A percentile compares a stretch with the other conserved stretches of the same genome.
These are phyloP conservation scores for Anacardium occidentale DNA, from an alignment of 345 rosid species.

Conservation along the genomic window DNA sequence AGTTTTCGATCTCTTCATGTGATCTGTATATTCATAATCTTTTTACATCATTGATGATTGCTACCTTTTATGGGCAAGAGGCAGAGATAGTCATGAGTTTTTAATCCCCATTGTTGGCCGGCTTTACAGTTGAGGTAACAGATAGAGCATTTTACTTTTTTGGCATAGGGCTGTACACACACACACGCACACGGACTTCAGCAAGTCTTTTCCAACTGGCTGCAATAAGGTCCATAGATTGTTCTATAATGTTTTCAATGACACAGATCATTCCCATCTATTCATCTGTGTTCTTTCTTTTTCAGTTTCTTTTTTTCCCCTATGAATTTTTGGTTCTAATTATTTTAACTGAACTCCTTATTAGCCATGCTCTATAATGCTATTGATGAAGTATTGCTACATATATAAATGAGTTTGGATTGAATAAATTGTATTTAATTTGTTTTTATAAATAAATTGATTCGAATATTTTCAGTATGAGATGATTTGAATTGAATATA, in stretches of 20 bases:
- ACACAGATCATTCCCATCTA: background rate
- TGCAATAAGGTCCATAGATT: background rate
- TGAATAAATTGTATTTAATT: too few species aligned
- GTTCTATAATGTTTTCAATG: background rate
- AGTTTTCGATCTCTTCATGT: conserved; percentile 13
- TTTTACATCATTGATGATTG: conserved; percentile 12
- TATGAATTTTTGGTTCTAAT: too few species aligned
- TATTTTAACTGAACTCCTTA: too few species aligned
- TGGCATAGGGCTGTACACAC: conserved; percentile 10
- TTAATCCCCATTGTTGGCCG: conserved; percentile 3
- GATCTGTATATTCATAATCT: conserved; percentile 42
- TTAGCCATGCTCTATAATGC: background rate
- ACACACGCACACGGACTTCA: background rate
- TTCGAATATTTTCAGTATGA: too few species aligned
- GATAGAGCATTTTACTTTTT: background rate
- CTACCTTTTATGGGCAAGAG: conserved; percentile 11
- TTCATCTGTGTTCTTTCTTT: background rate
- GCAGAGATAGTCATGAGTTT: conserved; percentile 12
- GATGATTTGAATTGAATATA: too few species aligned
- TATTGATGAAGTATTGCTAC: background rate
- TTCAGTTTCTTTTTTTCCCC: background rate
- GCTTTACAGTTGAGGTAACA: conserved; percentile 11
- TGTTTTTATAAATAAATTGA: too few species aligned
- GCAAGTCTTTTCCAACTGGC: background rate
- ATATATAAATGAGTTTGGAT: too few species aligned